Evolutionary conservation across 208 protist species (phyloP).

Genomic region (Trypanosoma brucei): DNA sequence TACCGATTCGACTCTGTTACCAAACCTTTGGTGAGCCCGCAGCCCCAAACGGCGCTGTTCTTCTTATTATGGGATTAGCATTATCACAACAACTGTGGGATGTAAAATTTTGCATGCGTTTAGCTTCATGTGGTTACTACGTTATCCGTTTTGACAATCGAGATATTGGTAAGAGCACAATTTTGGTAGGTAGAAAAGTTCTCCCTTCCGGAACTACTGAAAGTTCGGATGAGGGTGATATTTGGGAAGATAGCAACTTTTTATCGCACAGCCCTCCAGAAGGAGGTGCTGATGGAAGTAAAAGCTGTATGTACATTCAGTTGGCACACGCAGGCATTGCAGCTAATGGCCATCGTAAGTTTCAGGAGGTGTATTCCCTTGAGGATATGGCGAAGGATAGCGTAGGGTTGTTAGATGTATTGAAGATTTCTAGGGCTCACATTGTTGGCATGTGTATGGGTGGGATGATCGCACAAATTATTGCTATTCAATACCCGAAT

Average conservation of each 20-base stretch:
- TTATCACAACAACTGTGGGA: conserved; percentile 57
- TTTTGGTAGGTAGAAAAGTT: conserved; percentile 21
- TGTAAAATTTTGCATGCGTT: conserved; percentile 36
- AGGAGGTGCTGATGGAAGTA: conserved; percentile 3
- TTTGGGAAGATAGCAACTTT: not conserved
- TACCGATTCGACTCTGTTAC: conserved; percentile 59
- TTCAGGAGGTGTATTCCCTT: conserved; percentile 21
- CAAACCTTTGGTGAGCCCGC: conserved; percentile 41
- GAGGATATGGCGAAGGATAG: conserved; percentile 54
- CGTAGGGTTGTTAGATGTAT: conserved; percentile 46
- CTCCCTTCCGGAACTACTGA: not conserved
- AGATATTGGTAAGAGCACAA: conserved; percentile 70
- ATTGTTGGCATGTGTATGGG: conserved; percentile 71
- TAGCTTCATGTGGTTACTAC: conserved; percentile 30
- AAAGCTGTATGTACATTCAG: not conserved
- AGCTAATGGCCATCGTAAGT: not conserved
- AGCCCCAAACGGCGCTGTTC: conserved; percentile 17
- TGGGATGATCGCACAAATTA: conserved; percentile 63
- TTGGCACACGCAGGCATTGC: conserved; percentile 8
- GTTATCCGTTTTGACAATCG: conserved; percentile 80
- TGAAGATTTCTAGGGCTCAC: conserved; percentile 40
- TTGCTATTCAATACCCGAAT: conserved; percentile 44
- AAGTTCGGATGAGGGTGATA: not conserved
- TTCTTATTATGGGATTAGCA: conserved; percentile 63
- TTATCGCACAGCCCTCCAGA: conserved; percentile 10